Evolutionary conservation across 1,284 basidiomycete species (phyloP).

Genomic region (Athelia sp.): DNA sequence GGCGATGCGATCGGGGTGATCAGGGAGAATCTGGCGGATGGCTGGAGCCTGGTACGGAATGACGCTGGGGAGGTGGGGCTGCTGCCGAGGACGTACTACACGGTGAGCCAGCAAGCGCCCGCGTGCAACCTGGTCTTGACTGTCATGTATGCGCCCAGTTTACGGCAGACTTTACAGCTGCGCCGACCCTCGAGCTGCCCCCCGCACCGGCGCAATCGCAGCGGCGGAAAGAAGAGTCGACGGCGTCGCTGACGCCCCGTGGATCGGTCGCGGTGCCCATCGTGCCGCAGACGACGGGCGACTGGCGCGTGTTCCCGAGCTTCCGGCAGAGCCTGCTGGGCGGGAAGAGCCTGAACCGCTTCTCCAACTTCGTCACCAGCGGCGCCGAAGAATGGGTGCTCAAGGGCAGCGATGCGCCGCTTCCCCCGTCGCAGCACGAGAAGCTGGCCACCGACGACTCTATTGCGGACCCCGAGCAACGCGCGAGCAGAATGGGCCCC

Average conservation of each 20-base stretch:
- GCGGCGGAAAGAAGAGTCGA: slow-evolving; percentile 35
- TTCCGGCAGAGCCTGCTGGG: slow-evolving; percentile 69
- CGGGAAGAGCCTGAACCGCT: slow-evolving; percentile 74
- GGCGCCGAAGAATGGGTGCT: slow-evolving; percentile 80
- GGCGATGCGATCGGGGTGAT: slow-evolving; percentile 64
- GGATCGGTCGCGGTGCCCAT: slow-evolving; percentile 36
- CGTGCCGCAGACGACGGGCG: slow-evolving; percentile 69
- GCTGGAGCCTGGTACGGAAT: slow-evolving; percentile 67
- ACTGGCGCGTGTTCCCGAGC: slow-evolving; percentile 62
- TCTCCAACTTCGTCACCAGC: slow-evolving; percentile 79
- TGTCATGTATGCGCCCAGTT: slow-evolving; percentile 35
- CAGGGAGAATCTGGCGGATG: slow-evolving; percentile 62
- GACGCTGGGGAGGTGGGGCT: slow-evolving; percentile 58
- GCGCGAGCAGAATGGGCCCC: slow-evolving; percentile 25
- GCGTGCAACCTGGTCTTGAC: slow-evolving; percentile 3
- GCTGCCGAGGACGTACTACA: slow-evolving; percentile 68
- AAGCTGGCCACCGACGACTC: slow-evolving; percentile 25
- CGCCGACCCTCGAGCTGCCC: slow-evolving; percentile 38
- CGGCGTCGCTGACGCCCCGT: slow-evolving; percentile 48
- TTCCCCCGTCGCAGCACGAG: slow-evolving; percentile 11
- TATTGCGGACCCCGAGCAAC: slow-evolving; percentile 28
- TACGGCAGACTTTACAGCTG: slow-evolving; percentile 53
- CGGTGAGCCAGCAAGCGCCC: slow-evolving; percentile 36
- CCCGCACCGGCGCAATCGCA: slow-evolving; percentile 16
- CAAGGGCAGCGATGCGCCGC: slow-evolving; percentile 40